These are phyloP conservation scores for Fraxinus sp. DNA, from an alignment of 305 asterid species.

Conservation along the genomic window DNA sequence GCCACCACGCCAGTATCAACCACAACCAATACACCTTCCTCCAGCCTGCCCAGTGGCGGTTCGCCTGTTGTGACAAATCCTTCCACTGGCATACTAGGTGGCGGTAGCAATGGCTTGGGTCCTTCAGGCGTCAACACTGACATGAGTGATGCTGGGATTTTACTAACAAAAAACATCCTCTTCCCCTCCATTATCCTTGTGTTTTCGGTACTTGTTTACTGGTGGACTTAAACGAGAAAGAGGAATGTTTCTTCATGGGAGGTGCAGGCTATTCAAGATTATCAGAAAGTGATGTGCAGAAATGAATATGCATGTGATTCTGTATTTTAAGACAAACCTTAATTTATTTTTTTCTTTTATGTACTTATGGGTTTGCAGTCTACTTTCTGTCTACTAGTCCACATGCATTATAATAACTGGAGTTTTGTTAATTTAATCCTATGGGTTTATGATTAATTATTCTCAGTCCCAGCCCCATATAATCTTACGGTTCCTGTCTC, in stretches of 20 bases:
- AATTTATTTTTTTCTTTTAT: neutral
- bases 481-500: neutral
- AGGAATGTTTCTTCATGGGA: neutral
- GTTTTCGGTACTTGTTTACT: slow-evolving; percentile 29
- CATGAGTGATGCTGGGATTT: slow-evolving; percentile 35
- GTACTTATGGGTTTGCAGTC: slow-evolving; percentile 1
- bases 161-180: slow-evolving; percentile 15
- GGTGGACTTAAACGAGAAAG: slow-evolving; percentile 29
- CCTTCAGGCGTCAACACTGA: slow-evolving; percentile 63
- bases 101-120: slow-evolving; percentile 52
- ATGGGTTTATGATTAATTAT: neutral
- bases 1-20: slow-evolving; percentile 13
- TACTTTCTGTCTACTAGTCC: neutral
- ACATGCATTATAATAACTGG: neutral
- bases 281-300: slow-evolving; percentile 15
- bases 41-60: slow-evolving; percentile 36
- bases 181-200: slow-evolving; percentile 27
- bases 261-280: slow-evolving; percentile 4
- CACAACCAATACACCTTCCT: slow-evolving; percentile 25
- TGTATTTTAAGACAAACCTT: slow-evolving; percentile 19
- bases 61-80: slow-evolving; percentile 53
- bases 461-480: neutral
- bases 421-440: neutral
- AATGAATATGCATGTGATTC: slow-evolving; percentile 25
- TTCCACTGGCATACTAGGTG: slow-evolving; percentile 43